phyloP scores from a whole-genome alignment of 805 yeast genomes.

The Saturnispora silvae region DNA sequence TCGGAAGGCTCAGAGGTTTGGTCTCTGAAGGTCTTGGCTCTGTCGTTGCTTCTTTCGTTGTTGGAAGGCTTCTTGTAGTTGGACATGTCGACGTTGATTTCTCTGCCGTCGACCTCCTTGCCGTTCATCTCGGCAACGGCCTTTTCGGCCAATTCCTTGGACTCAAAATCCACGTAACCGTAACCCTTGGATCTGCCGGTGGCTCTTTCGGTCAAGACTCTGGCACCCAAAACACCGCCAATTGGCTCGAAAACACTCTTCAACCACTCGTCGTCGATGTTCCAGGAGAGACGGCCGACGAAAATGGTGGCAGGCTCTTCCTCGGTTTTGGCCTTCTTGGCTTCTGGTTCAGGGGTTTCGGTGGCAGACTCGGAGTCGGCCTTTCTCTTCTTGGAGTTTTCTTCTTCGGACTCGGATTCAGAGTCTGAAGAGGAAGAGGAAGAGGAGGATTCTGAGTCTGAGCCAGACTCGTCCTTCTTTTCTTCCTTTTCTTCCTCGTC shows the following conservation, averaged over 20 bases:
- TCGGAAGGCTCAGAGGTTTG: slow-evolving; percentile 87
- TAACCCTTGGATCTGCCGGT: slow-evolving; percentile 91
- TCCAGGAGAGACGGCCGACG: slow-evolving; percentile 97
- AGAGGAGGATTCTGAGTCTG: slow-evolving; percentile 15
- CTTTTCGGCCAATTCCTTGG: slow-evolving; percentile 68
- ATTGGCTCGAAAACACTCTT: slow-evolving; percentile 68
- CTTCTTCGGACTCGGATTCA: slow-evolving; percentile 11
- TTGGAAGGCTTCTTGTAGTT: slow-evolving; percentile 54
- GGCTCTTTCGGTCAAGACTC: slow-evolving; percentile 83
- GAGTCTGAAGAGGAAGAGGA: background rate
- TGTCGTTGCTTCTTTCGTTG: slow-evolving; percentile 46
- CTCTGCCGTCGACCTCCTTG: slow-evolving; percentile 93
- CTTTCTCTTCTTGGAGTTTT: slow-evolving; percentile 3
- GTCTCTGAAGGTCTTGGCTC: slow-evolving; percentile 89
- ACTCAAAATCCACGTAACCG: slow-evolving; percentile 92
- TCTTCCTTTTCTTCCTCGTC: slow-evolving; percentile 14
- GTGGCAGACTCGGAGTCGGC: slow-evolving; percentile 14
- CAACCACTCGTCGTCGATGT: slow-evolving; percentile 91
- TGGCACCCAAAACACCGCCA: slow-evolving; percentile 79
- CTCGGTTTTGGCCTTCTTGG: slow-evolving; percentile 39
- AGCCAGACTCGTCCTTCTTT: slow-evolving; percentile 14
- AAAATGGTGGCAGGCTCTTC: slow-evolving; percentile 80
- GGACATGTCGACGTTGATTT: slow-evolving; percentile 87
- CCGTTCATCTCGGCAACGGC: slow-evolving; percentile 84
- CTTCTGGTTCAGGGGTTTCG: slow-evolving; percentile 27